Base-by-base conservation (phyloP, 1,284 basidiomycete genomes). In the Mycena sp. region DNA sequence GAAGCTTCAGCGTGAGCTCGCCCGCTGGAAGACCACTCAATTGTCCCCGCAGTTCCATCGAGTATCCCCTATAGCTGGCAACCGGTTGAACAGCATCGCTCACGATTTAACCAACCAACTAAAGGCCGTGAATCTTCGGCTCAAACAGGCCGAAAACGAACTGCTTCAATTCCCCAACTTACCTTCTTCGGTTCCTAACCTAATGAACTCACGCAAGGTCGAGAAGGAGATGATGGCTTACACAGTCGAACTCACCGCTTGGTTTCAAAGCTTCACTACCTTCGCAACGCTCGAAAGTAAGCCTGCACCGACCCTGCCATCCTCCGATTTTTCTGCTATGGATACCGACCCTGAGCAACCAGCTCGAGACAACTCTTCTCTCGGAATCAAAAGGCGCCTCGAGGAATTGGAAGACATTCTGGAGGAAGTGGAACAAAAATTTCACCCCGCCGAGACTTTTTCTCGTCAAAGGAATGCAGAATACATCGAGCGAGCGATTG, bases 141-240 rank as follows among this genome's bases (percentile, higher is more conserved):
- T 64, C 32, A 28, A 35, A 7, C 4, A 19, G 2, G 61, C 62
- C n/a, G 43, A 58, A 37, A 29, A 49, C 0, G 58, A 57, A 1
- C 58, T 67, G 16, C n/a, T 45, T 9, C 19, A 16, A 6, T 51
- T 45, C 25, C 58, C 62, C 17, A 58, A 67, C 14, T 30, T 67
- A 12, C 49, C 61, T 12, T 52, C 61, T 21, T 30, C 40, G 23
- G 43, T 14, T 30, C 60, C 64, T n/a, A 37, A 59, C 12, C 9
- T 37, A 1, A 11, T 12, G 2, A 37, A 51, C 6, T 35, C 7
- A 7, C 9, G 14, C 32, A 35, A 35, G 32, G 16, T 64, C 5
- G 58, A 64, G 11, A 40, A 25, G n/a, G 62, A 61, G 41, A 35
- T 64, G 26, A 51, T 58, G 56, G 10, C n/a, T 0, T 67, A 61